Base-by-base conservation (phyloP, 352 stramenopile genomes). In the Thalassiosira mediterranea region DNA sequence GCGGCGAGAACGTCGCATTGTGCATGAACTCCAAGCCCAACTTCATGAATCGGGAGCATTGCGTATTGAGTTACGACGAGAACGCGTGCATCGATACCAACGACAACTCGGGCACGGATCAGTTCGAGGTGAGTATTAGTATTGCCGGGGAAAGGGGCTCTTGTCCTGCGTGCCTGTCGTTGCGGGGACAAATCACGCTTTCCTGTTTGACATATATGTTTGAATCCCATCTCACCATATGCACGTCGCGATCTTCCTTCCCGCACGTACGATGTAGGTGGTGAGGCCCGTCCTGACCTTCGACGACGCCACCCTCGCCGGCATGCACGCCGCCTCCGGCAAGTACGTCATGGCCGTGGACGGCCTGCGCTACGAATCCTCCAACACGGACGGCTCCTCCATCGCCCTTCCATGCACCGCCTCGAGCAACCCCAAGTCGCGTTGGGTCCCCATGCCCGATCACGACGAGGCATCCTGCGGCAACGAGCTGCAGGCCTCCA, bases 391-490 rank as follows among this genome's bases (percentile, higher is more conserved):
- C 25, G 32, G 32, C 25, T 10, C 15, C 21, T 10, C 5, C 15
- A 23, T 66, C 26, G 46, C 60, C 10, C 26, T 51, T 3, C 57
- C 74, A 13, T 69, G 69, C 15, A 80, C 69, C 28, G 31, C 52
- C 15, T 29, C 31, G 10, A 38, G 47, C 3, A 84, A 80, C 26
- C 69, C 76, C 21, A 62, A 57, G 32, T 78, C 63, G 1, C 21
- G 76, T 19, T 84, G 76, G 76, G 78, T 71, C 46, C 58, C 64
- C 23, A 56, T 58, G 10, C 42, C 47, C 28, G 76, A 84, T 28
- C 69, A 80, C 23, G 52, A 51, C 26, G 31, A 2, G 15, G 58
- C 34, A 21, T 44, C 48, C 10, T 86, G 77, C 51, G 74, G 47
- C 34, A 86, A 79, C 38, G 23, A 5, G 25, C 49, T 86, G 19